phyloP scores from a whole-genome alignment of 2,329 filamentous ascomycete genomes.

The Tolypocladium album region DNA sequence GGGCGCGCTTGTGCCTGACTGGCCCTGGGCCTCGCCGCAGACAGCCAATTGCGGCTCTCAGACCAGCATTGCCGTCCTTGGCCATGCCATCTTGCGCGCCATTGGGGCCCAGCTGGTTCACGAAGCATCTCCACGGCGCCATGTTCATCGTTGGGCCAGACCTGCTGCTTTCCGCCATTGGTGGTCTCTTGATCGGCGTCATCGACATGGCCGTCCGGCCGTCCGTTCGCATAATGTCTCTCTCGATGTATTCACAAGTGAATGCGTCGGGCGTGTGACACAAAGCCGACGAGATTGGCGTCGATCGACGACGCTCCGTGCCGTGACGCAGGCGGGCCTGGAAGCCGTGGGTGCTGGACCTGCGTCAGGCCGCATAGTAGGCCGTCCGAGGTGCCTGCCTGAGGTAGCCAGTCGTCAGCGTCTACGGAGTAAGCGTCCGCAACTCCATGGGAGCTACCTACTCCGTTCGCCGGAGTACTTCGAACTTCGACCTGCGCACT shows the following conservation, averaged over 20 bases:
- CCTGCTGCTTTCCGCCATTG: neutral
- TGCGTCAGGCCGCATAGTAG: slow-evolving; percentile 3
- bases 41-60: slow-evolving; percentile 1
- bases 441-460: neutral
- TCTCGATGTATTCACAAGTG: neutral
- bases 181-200: neutral
- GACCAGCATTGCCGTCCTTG: neutral
- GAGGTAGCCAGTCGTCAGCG: neutral
- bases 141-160: neutral
- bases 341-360: neutral
- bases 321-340: neutral
- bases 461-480: neutral
- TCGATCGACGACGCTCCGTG: neutral
- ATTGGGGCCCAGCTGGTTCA: neutral
- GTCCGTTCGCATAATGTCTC: neutral
- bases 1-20: neutral
- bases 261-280: neutral
- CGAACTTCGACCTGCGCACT: neutral
- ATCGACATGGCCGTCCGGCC: neutral
- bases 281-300: neutral
- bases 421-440: no score
- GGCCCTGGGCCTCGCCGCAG: neutral
- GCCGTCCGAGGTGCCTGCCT: neutral
- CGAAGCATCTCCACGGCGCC: neutral
- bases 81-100: neutral